These are phyloP conservation scores for Rubus parviflorus DNA, from an alignment of 306 rosid species.

Conservation along the genomic window DNA sequence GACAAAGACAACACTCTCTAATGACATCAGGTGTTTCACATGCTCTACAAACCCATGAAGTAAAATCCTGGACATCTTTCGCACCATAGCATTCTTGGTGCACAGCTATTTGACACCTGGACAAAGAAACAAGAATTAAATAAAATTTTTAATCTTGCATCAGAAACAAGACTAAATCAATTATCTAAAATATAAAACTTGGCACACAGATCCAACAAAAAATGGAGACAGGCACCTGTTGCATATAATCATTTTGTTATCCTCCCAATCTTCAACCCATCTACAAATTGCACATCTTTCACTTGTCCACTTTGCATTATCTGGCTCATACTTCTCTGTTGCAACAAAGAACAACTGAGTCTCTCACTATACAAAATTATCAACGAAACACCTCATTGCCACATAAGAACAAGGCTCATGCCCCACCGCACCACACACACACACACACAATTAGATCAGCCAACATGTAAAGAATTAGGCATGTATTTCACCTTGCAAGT, in stretches of 20 bases:
- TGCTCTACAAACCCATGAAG: slow-evolving; percentile 98
- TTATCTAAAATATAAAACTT: neutral
- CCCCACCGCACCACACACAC: neutral
- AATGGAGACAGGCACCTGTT: slow-evolving; percentile 65
- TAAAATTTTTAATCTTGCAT: slow-evolving; percentile 7
- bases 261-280: slow-evolving; percentile 99
- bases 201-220: slow-evolving; percentile 26
- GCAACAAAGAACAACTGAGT: slow-evolving; percentile 31
- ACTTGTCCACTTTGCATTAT: slow-evolving; percentile 83
- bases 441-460: neutral
- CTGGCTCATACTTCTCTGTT: slow-evolving; percentile 86
- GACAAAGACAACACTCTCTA: slow-evolving; percentile 99
- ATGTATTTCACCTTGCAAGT: slow-evolving; percentile 64
- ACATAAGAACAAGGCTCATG: slow-evolving; percentile 10
- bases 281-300: slow-evolving; percentile 97
- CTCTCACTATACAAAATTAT: slow-evolving; percentile 19
- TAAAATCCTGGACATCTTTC: slow-evolving; percentile 76
- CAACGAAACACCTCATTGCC: slow-evolving; percentile 16
- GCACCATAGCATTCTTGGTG: slow-evolving; percentile 99
- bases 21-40: slow-evolving; percentile 85
- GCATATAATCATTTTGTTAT: slow-evolving; percentile 91
- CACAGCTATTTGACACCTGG: slow-evolving; percentile 95
- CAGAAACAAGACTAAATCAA: slow-evolving; percentile 14
- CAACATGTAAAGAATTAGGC: slow-evolving; percentile 17
- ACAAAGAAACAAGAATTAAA: slow-evolving; percentile 7